Conservation (phyloP, 306 rosid species). For the Mimosa bimucronata region DNA sequence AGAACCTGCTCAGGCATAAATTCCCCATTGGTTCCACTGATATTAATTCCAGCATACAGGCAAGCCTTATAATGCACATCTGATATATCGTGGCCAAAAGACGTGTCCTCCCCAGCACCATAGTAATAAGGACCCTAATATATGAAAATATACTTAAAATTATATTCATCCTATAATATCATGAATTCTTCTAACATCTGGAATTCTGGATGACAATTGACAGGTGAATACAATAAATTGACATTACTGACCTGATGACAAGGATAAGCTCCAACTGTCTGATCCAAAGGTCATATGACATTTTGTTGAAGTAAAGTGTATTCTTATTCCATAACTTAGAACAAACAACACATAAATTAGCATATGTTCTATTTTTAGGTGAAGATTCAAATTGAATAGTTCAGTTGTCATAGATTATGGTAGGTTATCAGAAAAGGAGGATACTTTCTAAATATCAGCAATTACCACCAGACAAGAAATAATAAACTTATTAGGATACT, state of each 20-base stretch:
- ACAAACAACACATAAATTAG: slow-evolving; percentile 45
- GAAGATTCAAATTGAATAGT: slow-evolving; percentile 34
- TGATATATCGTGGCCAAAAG: slow-evolving; percentile 97
- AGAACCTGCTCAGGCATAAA: slow-evolving; percentile 99
- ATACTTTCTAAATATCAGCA: slow-evolving; percentile 12
- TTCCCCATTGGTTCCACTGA: slow-evolving; percentile 98
- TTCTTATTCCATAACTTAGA: slow-evolving; percentile 91
- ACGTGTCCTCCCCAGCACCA: slow-evolving; percentile 92
- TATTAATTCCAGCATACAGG: slow-evolving; percentile 92
- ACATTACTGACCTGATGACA: slow-evolving; percentile 96
- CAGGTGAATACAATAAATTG: background rate
- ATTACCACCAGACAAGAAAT: slow-evolving; percentile 14
- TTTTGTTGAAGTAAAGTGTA: slow-evolving; percentile 89
- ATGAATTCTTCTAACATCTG: slow-evolving; percentile 17
- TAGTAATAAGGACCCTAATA: slow-evolving; percentile 96
- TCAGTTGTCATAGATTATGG: slow-evolving; percentile 28
- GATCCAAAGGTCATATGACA: slow-evolving; percentile 96
- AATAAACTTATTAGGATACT: slow-evolving; percentile 5
- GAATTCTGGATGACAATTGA: slow-evolving; percentile 32
- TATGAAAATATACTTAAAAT: slow-evolving; percentile 10
- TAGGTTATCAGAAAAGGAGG: slow-evolving; percentile 16
- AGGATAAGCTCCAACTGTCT: slow-evolving; percentile 98
- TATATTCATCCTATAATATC: slow-evolving; percentile 6
- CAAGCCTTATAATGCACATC: slow-evolving; percentile 99
- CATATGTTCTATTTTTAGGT: slow-evolving; percentile 23